Evolutionary conservation across 805 yeast genomes (phyloP).

Genomic region (Saccharomycopsis babjevae): DNA sequence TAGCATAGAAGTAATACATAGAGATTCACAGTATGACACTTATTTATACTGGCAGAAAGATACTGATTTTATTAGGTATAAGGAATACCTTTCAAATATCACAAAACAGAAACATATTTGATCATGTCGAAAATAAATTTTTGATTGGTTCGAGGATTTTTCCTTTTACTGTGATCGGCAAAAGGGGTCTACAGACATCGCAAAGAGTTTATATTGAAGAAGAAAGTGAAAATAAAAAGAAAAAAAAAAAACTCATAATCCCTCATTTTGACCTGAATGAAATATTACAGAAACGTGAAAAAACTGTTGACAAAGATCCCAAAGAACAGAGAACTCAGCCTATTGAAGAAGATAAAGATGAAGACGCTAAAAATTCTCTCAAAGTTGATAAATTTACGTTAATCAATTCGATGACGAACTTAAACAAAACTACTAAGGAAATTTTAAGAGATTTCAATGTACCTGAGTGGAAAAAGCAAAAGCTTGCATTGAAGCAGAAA

Average conservation of each 20-base stretch:
- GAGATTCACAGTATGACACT: neutral
- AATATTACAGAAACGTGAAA: neutral
- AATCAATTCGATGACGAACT: slow-evolving; percentile 22
- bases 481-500: slow-evolving; percentile 51
- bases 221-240: neutral
- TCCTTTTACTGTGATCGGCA: neutral
- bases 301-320: neutral
- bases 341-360: neutral
- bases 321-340: neutral
- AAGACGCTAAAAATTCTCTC: neutral
- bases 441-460: slow-evolving; percentile 20
- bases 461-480: slow-evolving; percentile 68
- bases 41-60: neutral
- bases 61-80: neutral
- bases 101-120: neutral
- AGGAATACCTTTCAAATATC: neutral
- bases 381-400: neutral
- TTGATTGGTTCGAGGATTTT: neutral
- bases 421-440: slow-evolving; percentile 20
- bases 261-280: neutral
- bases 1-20: too few species aligned
- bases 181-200: neutral
- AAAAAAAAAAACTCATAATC: neutral
- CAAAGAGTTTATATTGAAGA: neutral
- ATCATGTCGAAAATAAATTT: neutral